A percentile compares a stretch with the other conserved stretches of the same genome.
Evolutionary conservation across 495 filamentous ascomycete genomes (phyloP).

Genomic region (Penicilliopsis zonata): DNA sequence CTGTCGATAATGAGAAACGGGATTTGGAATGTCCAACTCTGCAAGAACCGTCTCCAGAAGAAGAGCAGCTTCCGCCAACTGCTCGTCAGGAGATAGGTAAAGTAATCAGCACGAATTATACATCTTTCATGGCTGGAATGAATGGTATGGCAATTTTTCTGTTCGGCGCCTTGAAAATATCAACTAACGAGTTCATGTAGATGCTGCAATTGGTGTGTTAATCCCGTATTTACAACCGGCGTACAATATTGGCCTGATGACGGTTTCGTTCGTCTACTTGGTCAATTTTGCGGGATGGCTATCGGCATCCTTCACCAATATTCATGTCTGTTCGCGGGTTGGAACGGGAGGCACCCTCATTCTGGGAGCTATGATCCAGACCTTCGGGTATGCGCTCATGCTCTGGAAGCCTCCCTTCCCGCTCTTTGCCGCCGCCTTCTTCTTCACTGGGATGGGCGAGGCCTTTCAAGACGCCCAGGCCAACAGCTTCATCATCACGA

Average conservation of each 20-base stretch:
- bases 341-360: slow-evolving; percentile 34
- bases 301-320: slow-evolving; percentile 33
- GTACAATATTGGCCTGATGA: slow-evolving; percentile 32
- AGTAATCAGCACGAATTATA: slow-evolving; percentile 36
- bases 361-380: slow-evolving; percentile 35
- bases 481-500: slow-evolving; percentile 37
- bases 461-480: slow-evolving; percentile 42
- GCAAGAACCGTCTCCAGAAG: slow-evolving; percentile 1
- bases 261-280: slow-evolving; percentile 35
- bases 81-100: slow-evolving; percentile 16
- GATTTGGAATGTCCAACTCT: slow-evolving; percentile 1
- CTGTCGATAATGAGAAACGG: slow-evolving; percentile 2
- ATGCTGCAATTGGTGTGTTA: slow-evolving; percentile 37
- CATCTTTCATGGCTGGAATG: slow-evolving; percentile 40
- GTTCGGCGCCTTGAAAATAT: too few relatives aligned
- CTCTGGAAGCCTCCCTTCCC: slow-evolving; percentile 36
- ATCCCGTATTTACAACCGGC: slow-evolving; percentile 39
- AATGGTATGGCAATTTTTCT: slow-evolving; percentile 25
- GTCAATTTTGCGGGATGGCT: slow-evolving; percentile 36
- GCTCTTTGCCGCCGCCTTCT: slow-evolving; percentile 35
- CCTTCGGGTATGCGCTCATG: slow-evolving; percentile 32
- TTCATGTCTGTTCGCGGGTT: slow-evolving; percentile 28
- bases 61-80: slow-evolving; percentile 1
- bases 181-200: too few relatives aligned
- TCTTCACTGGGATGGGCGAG: slow-evolving; percentile 35